Evolutionary conservation across 805 yeast genomes (phyloP).

Genomic region (Middelhovenomyces tepae): DNA sequence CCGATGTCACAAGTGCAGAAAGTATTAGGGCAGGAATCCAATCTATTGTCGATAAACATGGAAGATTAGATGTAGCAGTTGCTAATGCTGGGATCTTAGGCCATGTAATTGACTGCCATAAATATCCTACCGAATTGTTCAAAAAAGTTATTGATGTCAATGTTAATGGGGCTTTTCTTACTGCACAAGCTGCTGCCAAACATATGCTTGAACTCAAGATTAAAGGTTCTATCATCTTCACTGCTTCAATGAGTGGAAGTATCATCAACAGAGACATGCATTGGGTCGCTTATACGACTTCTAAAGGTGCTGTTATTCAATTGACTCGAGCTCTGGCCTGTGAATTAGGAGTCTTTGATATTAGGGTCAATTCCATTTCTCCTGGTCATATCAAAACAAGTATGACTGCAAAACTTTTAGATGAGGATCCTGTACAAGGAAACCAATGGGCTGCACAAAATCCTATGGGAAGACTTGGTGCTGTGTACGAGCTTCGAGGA

Average conservation of each 20-base stretch:
- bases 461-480: slow-evolving; percentile 71
- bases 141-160: slow-evolving; percentile 57
- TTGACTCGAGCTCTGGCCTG: slow-evolving; percentile 70
- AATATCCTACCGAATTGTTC: slow-evolving; percentile 51
- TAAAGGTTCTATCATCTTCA: slow-evolving; percentile 59
- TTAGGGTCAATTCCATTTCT: slow-evolving; percentile 70
- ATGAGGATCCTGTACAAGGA: slow-evolving; percentile 34
- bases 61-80: slow-evolving; percentile 52
- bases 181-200: slow-evolving; percentile 60
- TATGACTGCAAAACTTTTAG: slow-evolving; percentile 41
- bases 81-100: slow-evolving; percentile 65
- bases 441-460: slow-evolving; percentile 42
- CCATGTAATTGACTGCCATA: slow-evolving; percentile 38
- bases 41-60: slow-evolving; percentile 41
- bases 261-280: slow-evolving; percentile 51
- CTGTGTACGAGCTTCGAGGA: slow-evolving; percentile 67
- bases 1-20: slow-evolving; percentile 43
- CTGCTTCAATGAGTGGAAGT: slow-evolving; percentile 73
- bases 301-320: slow-evolving; percentile 77
- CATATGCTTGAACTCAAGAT: slow-evolving; percentile 52
- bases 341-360: slow-evolving; percentile 82
- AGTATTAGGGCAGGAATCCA: slow-evolving; percentile 34
- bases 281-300: slow-evolving; percentile 68
- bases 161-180: slow-evolving; percentile 60
- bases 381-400: slow-evolving; percentile 85